Conservation (phyloP, 176 grass and related monocot genomes). For the Musa itinerans region DNA sequence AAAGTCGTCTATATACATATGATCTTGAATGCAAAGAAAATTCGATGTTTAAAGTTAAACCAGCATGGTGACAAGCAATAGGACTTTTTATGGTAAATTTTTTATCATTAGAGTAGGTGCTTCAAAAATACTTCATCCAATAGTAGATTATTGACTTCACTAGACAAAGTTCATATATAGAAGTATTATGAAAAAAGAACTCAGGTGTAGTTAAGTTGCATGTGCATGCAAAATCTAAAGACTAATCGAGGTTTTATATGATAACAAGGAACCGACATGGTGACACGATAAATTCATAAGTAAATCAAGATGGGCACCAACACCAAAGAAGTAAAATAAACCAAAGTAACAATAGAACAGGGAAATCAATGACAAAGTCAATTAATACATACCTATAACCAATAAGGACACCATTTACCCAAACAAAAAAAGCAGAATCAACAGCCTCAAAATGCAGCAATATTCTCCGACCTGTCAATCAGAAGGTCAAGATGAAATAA, state of each 20-base stretch:
- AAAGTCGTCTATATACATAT: no score
- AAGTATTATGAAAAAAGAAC: not conserved
- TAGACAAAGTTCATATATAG: not conserved
- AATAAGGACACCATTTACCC: conserved; percentile 74
- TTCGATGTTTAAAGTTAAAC: no score
- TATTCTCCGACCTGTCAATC: conserved; percentile 71
- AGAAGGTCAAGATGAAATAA: conserved; percentile 8
- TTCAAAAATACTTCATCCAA: no score
- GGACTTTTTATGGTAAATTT: no score
- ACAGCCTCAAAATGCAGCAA: conserved; percentile 93
- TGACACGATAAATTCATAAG: no score
- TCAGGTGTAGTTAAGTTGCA: not conserved
- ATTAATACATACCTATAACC: conserved; percentile 65
- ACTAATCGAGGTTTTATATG: not conserved
- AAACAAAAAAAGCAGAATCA: conserved; percentile 91
- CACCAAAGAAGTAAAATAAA: not conserved
- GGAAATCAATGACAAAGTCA: not conserved
- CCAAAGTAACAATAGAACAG: not conserved
- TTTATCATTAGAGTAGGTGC: no score
- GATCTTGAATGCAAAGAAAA: no score
- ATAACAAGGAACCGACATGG: no score
- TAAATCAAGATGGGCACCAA: not conserved
- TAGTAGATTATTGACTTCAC: not conserved
- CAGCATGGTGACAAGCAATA: no score
- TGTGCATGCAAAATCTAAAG: conserved; percentile 5